These are phyloP conservation scores for Malus hybrid DNA, from an alignment of 331 rosid genomes.

Conservation along the genomic window DNA sequence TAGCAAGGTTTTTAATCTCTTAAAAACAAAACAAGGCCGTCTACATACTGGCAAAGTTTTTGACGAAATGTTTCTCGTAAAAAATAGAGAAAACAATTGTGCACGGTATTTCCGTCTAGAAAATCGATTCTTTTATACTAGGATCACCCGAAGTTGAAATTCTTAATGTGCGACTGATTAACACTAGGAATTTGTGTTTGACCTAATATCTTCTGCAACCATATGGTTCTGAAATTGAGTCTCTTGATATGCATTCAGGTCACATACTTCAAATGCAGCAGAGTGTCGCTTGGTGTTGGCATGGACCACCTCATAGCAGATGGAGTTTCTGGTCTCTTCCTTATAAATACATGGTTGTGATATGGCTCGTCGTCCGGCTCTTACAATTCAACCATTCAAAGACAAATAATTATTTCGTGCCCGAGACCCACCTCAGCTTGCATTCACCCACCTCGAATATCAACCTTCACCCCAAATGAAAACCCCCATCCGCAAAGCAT, in stretches of 20 bases:
- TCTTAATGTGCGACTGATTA: too few species aligned
- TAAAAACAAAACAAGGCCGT: too few species aligned
- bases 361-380: constrained; percentile 57
- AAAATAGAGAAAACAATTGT: too few species aligned
- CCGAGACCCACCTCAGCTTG: constrained; percentile 50
- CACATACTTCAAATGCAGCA: constrained; percentile 68
- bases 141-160: too few species aligned
- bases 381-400: constrained; percentile 40
- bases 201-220: too few species aligned
- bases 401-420: constrained; percentile 57
- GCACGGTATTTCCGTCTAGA: too few species aligned
- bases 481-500: constrained; percentile 6
- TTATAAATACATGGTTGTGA: constrained; percentile 72
- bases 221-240: neutral
- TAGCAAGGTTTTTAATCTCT: too few species aligned
- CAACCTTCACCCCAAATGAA: constrained; percentile 50
- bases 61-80: too few species aligned
- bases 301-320: constrained; percentile 56
- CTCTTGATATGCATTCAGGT: constrained; percentile 24
- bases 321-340: constrained; percentile 54
- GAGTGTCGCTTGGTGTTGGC: constrained; percentile 63
- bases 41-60: too few species aligned
- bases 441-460: constrained; percentile 55
- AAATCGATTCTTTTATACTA: too few species aligned
- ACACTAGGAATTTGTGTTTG: too few species aligned